Evolutionary conservation across 192 early-diverging fungal species (phyloP).

Genomic region (Coemansia sp.): DNA sequence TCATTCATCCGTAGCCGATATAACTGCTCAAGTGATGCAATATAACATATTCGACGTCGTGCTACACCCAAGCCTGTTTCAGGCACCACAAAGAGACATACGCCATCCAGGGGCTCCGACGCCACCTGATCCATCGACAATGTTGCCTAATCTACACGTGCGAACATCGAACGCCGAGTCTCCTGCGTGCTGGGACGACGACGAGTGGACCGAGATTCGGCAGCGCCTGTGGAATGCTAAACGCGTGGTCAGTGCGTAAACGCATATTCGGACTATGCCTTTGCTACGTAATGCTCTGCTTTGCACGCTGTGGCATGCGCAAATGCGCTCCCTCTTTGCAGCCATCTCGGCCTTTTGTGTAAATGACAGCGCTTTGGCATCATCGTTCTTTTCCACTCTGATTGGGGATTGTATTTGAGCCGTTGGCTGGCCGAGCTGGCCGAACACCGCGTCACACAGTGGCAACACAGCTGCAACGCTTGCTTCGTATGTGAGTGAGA

Average conservation of each 20-base stretch:
- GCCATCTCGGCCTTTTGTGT: neutral
- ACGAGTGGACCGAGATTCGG: conserved; percentile 15
- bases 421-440: neutral
- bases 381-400: neutral
- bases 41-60: conserved; percentile 23
- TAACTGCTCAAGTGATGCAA: neutral
- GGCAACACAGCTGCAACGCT: no score
- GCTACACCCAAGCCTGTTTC: conserved; percentile 17
- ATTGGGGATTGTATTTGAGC: neutral
- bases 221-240: conserved; percentile 21
- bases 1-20: neutral
- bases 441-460: no score
- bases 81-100: neutral
- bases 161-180: conserved; percentile 2
- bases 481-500: neutral
- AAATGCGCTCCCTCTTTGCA: neutral
- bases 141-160: neutral
- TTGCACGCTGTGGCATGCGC: neutral
- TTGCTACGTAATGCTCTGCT: neutral
- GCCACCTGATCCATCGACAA: neutral
- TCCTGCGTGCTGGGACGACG: neutral
- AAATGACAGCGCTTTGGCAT: neutral
- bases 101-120: conserved; percentile 2
- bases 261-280: neutral
- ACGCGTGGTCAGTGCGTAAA: neutral